A percentile compares a stretch with the other conserved stretches of the same genome.
phyloP scores from a whole-genome alignment of 2,329 filamentous ascomycete genomes.

The Stagonosporopsis chrysanthemi region DNA sequence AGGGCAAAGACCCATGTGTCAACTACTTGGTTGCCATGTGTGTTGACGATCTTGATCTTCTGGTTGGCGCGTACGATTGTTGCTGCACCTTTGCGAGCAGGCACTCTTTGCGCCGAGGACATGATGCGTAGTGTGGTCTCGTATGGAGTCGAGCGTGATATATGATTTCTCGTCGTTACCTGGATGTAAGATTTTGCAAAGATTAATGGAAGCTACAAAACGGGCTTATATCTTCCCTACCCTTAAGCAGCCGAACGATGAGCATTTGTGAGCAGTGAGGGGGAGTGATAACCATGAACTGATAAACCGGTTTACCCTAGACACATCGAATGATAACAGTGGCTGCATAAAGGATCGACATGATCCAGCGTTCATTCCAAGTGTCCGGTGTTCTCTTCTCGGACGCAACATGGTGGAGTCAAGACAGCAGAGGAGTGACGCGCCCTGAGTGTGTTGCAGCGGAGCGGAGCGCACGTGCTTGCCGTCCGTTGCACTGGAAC shows the following conservation, averaged over 20 bases:
- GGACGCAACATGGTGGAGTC: background rate
- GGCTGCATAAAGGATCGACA: background rate
- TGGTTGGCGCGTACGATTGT: conserved; percentile 49
- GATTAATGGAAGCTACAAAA: background rate
- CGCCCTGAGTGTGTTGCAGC: background rate
- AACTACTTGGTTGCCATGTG: conserved; percentile 58
- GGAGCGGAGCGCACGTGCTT: conserved; percentile 3
- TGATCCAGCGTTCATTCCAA: background rate
- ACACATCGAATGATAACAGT: background rate
- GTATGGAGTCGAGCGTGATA: background rate
- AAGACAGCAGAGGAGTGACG: background rate
- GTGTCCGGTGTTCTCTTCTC: background rate
- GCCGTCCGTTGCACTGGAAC: conserved; percentile 9
- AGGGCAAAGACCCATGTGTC: conserved; percentile 59
- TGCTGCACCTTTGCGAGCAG: conserved; percentile 56
- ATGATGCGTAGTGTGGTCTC: conserved; percentile 9
- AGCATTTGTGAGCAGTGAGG: conserved; percentile 8
- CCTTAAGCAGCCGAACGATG: conserved; percentile 3
- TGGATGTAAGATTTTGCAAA: background rate
- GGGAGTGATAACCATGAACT: conserved; percentile 8
- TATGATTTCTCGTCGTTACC: background rate
- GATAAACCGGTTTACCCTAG: background rate
- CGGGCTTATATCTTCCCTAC: background rate
- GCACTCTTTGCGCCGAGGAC: conserved; percentile 44
- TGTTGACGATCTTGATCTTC: conserved; percentile 57